A percentile compares a stretch with the other conserved stretches of the same genome.
Evolutionary conservation across 2,329 filamentous ascomycete genomes (phyloP).

Genomic region (Sporothrix brasiliensis): DNA sequence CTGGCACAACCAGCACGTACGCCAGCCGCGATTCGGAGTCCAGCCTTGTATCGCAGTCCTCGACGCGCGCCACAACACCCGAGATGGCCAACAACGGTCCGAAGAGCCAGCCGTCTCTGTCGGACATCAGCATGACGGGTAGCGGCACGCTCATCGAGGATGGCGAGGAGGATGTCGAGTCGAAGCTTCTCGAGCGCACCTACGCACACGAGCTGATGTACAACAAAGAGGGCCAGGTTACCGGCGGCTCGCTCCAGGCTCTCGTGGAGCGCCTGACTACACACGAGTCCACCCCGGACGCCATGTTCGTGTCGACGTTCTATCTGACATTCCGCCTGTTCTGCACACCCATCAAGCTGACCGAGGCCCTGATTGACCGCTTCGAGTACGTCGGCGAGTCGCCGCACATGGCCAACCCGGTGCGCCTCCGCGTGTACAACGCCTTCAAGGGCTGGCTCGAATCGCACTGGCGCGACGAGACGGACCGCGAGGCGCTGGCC

Average conservation of each 20-base stretch:
- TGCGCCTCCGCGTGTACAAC: constrained; percentile 90
- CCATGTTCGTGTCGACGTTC: constrained; percentile 89
- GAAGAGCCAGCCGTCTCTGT: constrained; percentile 63
- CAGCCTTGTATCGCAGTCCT: constrained; percentile 77
- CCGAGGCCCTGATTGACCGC: constrained; percentile 80
- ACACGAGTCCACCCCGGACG: constrained; percentile 88
- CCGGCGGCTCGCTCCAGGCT: constrained; percentile 85
- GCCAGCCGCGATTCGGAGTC: constrained; percentile 78
- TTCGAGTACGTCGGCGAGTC: constrained; percentile 90
- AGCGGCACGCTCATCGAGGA: constrained; percentile 73
- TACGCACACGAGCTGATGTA: constrained; percentile 88
- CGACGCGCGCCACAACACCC: constrained; percentile 85
- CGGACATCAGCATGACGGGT: constrained; percentile 67
- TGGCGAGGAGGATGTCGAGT: constrained; percentile 70
- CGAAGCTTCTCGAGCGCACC: constrained; percentile 84
- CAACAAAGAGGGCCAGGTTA: constrained; percentile 94
- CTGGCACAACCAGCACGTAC: constrained; percentile 77
- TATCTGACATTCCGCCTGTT: constrained; percentile 96
- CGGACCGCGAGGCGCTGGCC: constrained; percentile 74
- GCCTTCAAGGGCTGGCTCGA: constrained; percentile 97
- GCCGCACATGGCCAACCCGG: constrained; percentile 72
- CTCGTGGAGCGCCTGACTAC: constrained; percentile 93
- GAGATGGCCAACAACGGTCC: constrained; percentile 61
- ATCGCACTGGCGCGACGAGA: constrained; percentile 86
- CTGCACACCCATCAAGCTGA: constrained; percentile 76